phyloP scores from a whole-genome alignment of 768 basidiomycete species.

The Ephemerocybe angulata region DNA sequence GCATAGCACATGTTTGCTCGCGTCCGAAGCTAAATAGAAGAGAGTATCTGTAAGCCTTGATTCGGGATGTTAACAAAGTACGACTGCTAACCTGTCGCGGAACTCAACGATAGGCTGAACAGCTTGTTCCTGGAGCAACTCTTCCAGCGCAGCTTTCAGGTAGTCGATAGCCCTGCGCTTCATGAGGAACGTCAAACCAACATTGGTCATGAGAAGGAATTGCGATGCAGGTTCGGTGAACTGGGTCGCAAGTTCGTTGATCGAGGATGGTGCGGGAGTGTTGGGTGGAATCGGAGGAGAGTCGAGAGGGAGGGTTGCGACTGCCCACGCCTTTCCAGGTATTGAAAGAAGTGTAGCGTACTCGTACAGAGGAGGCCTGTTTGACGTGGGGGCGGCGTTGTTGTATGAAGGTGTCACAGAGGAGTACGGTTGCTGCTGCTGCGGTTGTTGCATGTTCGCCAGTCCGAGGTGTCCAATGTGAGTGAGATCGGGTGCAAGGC shows the following conservation, averaged over 20 bases:
- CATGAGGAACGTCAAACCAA: constrained; percentile 74
- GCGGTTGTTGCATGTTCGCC: constrained; percentile 44
- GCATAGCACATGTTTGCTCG: constrained; percentile 90
- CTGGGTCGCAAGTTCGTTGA: constrained; percentile 81
- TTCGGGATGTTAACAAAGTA: background rate
- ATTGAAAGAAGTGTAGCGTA: constrained; percentile 75
- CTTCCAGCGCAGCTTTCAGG: constrained; percentile 76
- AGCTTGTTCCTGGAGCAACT: constrained; percentile 71
- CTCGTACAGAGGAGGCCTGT: constrained; percentile 67
- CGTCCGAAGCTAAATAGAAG: constrained; percentile 68
- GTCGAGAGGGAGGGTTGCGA: constrained; percentile 51
- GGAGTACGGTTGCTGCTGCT: constrained; percentile 36
- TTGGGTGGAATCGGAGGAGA: constrained; percentile 28
- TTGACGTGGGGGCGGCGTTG: constrained; percentile 29
- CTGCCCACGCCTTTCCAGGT: constrained; percentile 81
- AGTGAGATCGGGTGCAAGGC: constrained; percentile 72
- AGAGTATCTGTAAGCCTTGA: constrained; percentile 8
- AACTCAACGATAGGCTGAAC: constrained; percentile 81
- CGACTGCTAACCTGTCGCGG: constrained; percentile 59
- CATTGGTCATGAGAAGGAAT: constrained; percentile 87
- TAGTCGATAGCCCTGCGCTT: constrained; percentile 86
- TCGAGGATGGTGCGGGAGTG: constrained; percentile 50
- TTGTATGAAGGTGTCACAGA: constrained; percentile 33
- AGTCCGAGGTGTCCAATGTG: constrained; percentile 69
- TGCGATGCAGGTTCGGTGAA: constrained; percentile 70